A percentile compares a stretch with the other conserved stretches of the same genome.
phyloP scores from a whole-genome alignment of 306 rosid species.

The Quercus variabilis region DNA sequence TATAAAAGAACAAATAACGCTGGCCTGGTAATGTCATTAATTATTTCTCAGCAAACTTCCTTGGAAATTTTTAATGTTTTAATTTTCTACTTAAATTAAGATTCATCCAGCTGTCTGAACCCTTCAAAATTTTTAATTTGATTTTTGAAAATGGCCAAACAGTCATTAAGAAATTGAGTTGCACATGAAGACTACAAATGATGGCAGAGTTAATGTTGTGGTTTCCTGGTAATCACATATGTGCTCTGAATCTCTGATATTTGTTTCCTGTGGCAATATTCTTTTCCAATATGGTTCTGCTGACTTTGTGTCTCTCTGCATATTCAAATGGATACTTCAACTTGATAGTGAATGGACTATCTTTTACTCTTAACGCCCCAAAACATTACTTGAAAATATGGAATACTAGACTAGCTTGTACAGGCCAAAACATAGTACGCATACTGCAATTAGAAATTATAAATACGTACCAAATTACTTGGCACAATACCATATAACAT shows the following conservation, averaged over 20 bases:
- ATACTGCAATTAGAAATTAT: slow-evolving; percentile 9
- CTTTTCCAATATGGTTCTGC: background rate
- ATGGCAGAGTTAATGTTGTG: slow-evolving; percentile 75
- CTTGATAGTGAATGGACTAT: slow-evolving; percentile 79
- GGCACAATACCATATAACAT: too few relatives aligned
- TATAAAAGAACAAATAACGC: slow-evolving; percentile 56
- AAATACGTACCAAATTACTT: too few relatives aligned
- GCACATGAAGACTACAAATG: slow-evolving; percentile 51
- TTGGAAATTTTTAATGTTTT: slow-evolving; percentile 21
- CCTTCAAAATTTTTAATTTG: slow-evolving; percentile 96
- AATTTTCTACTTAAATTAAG: slow-evolving; percentile 43
- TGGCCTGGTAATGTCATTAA: slow-evolving; percentile 42
- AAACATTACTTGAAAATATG: slow-evolving; percentile 32
- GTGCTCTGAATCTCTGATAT: background rate
- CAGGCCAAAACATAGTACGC: too few relatives aligned
- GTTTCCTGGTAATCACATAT: slow-evolving; percentile 70
- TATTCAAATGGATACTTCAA: slow-evolving; percentile 86
- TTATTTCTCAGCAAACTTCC: slow-evolving; percentile 13
- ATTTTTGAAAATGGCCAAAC: slow-evolving; percentile 95
- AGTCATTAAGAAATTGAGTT: slow-evolving; percentile 62
- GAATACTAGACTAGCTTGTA: slow-evolving; percentile 28
- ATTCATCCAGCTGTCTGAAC: slow-evolving; percentile 89
- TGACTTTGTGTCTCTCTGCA: background rate
- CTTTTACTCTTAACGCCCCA: slow-evolving; percentile 75
- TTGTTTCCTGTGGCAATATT: background rate